Evolutionary conservation across 805 yeast species (phyloP).

Genomic region (Wickerhamiella siamensis): DNA sequence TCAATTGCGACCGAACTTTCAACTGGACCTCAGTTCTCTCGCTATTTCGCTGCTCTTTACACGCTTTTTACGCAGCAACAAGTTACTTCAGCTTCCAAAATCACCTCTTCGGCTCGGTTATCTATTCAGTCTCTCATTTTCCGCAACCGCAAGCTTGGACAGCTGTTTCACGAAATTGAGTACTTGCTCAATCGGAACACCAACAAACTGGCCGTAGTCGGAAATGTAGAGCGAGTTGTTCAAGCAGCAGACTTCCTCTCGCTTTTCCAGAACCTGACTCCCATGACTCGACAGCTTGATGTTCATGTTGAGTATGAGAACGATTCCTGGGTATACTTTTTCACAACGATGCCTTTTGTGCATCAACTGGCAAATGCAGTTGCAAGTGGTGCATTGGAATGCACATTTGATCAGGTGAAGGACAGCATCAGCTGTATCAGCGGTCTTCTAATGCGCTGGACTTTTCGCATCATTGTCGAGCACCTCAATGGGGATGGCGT

Average conservation of each 20-base stretch:
- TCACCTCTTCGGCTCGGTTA: slow-evolving; percentile 13
- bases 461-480: slow-evolving; percentile 5
- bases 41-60: slow-evolving; percentile 47
- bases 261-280: slow-evolving; percentile 66
- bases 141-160: slow-evolving; percentile 64
- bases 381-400: slow-evolving; percentile 22
- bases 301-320: slow-evolving; percentile 86
- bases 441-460: slow-evolving; percentile 18
- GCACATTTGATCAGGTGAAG: slow-evolving; percentile 6
- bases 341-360: slow-evolving; percentile 53
- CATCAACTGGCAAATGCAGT: slow-evolving; percentile 33
- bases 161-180: slow-evolving; percentile 64
- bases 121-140: slow-evolving; percentile 29
- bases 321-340: slow-evolving; percentile 62
- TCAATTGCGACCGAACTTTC: slow-evolving; percentile 53
- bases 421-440: slow-evolving; percentile 18
- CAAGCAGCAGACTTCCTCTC: slow-evolving; percentile 52
- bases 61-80: slow-evolving; percentile 45
- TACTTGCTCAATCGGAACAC: slow-evolving; percentile 60
- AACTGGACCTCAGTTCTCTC: slow-evolving; percentile 47
- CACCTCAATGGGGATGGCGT: slow-evolving; percentile 9
- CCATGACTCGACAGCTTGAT: slow-evolving; percentile 54
- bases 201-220: slow-evolving; percentile 34
- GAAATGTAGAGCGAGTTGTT: slow-evolving; percentile 33
- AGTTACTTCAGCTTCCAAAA: slow-evolving; percentile 31